Evolutionary conservation across 225 moss, liverwort and hornwort genomes (phyloP), one percentile per base, ranked within the genome.

Genomic region (Neckera pumila): DNA sequence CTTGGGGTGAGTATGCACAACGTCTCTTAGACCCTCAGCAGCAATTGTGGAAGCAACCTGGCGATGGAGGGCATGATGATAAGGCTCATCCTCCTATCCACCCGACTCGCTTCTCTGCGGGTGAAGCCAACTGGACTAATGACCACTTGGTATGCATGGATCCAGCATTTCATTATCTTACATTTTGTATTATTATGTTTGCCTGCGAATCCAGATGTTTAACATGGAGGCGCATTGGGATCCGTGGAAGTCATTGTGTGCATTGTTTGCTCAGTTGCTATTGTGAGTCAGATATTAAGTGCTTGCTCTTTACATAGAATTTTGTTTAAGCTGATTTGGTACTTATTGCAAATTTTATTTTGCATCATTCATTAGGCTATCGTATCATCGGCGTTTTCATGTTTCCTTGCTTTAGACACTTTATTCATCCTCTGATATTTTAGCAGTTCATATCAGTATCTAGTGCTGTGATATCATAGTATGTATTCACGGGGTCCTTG

Each of bases 51-150:
- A 93, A 93, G 88, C 94, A 96, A 61, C 98, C 98, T 89, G 96
- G 98, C 91, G 94, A 99, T 92, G 98, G 98, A 83, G 98, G 97
- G 76, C 98, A 99, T 77, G 93, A 99, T 85, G 98, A 99, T 80
- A 96, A 99, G 89, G 98, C 98, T 80, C 98, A 99, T 93, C 98
- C 98, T 87, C 98, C 98, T 64, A 97, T 99, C 84, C 97, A 99
- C 71, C 98, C 98, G 57, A 96, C 98, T 89, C 93, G 96, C 80
- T 99, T 95, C 80, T 96, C 98, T 87, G 91, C 93, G 90, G 97
- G 98, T 90, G 98, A 99, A 93, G 92, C 81, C 86, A 95, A 92
- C 82, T 99, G 98, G 98, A 93, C 96, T 33, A 95, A 93, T 86
- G 95, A 97, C 86, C 98, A 97, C 92, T 93, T 80, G 88, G 97